These are phyloP conservation scores for Phytomonas sp. DNA, from an alignment of 208 protist genomes.

Conservation along the genomic window DNA sequence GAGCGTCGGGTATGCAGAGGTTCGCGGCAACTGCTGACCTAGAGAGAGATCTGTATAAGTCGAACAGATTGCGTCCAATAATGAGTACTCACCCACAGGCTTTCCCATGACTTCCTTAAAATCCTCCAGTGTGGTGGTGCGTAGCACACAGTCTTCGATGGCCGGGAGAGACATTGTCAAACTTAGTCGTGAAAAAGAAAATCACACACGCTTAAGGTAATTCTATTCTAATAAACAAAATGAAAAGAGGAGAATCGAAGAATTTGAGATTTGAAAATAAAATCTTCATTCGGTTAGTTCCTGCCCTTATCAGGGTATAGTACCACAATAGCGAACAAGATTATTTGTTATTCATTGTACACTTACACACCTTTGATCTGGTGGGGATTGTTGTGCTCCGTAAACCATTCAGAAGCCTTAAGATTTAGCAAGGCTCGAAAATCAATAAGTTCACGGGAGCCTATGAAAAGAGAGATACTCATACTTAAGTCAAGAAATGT, in stretches of 20 bases:
- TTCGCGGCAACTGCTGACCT: slow-evolving; percentile 21
- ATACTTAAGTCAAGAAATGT: neutral
- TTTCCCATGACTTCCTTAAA: slow-evolving; percentile 35
- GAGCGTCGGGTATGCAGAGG: slow-evolving; percentile 30
- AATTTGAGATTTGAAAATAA: neutral
- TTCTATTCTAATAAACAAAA: neutral
- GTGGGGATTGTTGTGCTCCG: neutral
- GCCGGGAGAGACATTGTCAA: slow-evolving; percentile 9
- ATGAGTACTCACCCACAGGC: slow-evolving; percentile 30
- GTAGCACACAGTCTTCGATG: slow-evolving; percentile 56
- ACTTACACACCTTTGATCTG: neutral
- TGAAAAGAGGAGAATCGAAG: neutral
- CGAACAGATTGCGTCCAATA: slow-evolving; percentile 24
- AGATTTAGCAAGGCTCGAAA: neutral
- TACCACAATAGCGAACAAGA: neutral
- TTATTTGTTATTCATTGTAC: neutral
- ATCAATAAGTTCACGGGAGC: neutral
- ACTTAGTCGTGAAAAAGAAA: slow-evolving; percentile 5
- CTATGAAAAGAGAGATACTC: neutral
- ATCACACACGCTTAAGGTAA: neutral
- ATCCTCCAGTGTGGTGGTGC: slow-evolving; percentile 26
- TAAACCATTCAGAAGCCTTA: neutral
- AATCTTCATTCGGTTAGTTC: neutral
- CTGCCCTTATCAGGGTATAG: neutral
- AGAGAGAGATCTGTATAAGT: slow-evolving; percentile 21